Base-by-base conservation (phyloP, 768 basidiomycete species). In the Mycena belliarum region DNA sequence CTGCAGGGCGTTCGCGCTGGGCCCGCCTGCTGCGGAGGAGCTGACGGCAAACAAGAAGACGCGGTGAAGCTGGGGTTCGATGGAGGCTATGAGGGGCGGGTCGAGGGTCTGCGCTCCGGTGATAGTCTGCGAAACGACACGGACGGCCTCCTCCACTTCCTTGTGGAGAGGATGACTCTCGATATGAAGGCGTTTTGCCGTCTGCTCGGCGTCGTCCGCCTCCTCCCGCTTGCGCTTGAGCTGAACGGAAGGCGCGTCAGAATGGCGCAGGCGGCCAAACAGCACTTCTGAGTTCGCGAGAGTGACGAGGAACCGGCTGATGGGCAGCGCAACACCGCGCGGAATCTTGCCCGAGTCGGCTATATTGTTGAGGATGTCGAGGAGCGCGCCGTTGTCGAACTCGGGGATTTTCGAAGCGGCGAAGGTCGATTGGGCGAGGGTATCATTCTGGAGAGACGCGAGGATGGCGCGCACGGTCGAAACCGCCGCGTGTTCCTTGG, bases 11-110 rank as follows among this genome's bases (percentile, higher is more conserved):
- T 81, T 79, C 74, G 80, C 82, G 49, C 80, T 80, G 46, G 71
- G 73, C 28, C 82, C 85, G 25, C 78, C 79, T 25, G 74, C 71
- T 7, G 82, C 71, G 14, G 85, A 84, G 33, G 86, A 88, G 12
- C 88, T 91, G 56, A 90, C 84, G 1, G 87, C 82, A 68, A 92
- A 93, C 26, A 91, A 76, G 68, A 91, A 91, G 11, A 91, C 75
- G 61, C 91, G 89, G 60, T 92, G 89, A 15, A 92, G 79, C 33
- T 83, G 84, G 14, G 83, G 71, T 55, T 89, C 88, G 25, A 92
- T 84, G 46, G 88, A 85, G n/a, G 86, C 74, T 47, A 92, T 81
- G 55, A 89, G 69, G 26, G 77, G 66, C 14, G 87, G 77, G 63
- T 85, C 82, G 46, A 87, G 75, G 3, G 78, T 70, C 38, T 76